A percentile compares a stretch with the other conserved stretches of the same genome.
Conservation (phyloP, 768 basidiomycete genomes). For the Collybiopsis luxurians region DNA sequence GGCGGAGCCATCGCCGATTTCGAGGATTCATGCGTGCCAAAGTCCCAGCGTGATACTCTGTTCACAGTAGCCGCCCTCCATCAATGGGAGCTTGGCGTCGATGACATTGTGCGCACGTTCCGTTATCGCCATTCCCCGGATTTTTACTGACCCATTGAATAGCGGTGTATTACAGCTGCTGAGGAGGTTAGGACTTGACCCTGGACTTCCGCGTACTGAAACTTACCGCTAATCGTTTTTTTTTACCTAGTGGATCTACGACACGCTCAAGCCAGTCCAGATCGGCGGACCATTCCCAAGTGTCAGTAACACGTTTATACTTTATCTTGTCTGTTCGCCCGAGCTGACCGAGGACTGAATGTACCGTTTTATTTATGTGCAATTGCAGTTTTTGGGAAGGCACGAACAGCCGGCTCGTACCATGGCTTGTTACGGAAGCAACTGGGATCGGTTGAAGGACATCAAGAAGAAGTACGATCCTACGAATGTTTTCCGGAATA, state of each 20-base stretch:
- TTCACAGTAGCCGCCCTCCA: constrained; percentile 90
- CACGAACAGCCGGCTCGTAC: constrained; percentile 62
- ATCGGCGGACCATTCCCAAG: constrained; percentile 83
- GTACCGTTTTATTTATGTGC: not conserved
- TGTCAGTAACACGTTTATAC: constrained; percentile 46
- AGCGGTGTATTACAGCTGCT: constrained; percentile 73
- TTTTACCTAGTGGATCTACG: constrained; percentile 83
- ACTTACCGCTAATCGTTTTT: no score
- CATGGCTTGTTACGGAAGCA: constrained; percentile 68
- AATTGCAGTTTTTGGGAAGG: constrained; percentile 67
- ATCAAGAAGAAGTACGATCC: constrained; percentile 82
- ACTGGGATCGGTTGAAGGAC: constrained; percentile 67
- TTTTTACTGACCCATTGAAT: not conserved
- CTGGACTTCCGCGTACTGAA: no score
- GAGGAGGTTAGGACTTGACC: constrained; percentile 56
- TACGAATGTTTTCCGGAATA: constrained; percentile 67
- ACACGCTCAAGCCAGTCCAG: constrained; percentile 66
- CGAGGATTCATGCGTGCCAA: constrained; percentile 73
- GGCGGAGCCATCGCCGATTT: constrained; percentile 77
- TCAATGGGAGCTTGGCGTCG: constrained; percentile 86
- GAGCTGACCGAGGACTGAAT: constrained; percentile 4
- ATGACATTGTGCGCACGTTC: constrained; percentile 38
- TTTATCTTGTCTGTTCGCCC: constrained; percentile 11
- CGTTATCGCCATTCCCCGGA: no score
- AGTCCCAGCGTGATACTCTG: constrained; percentile 71